phyloP scores from a whole-genome alignment of 2,329 filamentous ascomycete species.

The Penicillium fuscoglaucum region DNA sequence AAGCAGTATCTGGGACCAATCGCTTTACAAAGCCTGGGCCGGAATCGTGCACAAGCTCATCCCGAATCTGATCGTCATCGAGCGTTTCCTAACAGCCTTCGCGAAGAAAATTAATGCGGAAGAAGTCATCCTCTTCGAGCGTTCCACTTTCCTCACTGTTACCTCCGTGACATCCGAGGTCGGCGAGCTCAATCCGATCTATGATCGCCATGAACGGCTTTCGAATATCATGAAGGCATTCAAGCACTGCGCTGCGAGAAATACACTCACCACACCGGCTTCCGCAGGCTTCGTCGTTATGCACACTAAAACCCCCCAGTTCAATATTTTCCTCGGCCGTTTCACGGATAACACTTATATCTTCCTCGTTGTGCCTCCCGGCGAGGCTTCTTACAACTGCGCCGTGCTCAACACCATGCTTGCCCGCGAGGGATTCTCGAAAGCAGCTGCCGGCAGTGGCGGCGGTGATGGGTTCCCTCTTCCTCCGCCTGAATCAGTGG shows the following conservation, averaged over 20 bases:
- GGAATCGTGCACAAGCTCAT: constrained; percentile 97
- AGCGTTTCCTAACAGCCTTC: constrained; percentile 78
- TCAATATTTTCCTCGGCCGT: constrained; percentile 92
- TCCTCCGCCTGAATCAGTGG: constrained; percentile 34
- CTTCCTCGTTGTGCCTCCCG: constrained; percentile 85
- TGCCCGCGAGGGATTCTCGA: constrained; percentile 77
- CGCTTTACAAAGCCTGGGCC: constrained; percentile 96
- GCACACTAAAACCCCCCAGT: constrained; percentile 58
- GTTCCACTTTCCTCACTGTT: constrained; percentile 95
- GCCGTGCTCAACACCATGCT: constrained; percentile 88
- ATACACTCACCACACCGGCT: constrained; percentile 46
- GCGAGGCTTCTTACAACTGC: constrained; percentile 86
- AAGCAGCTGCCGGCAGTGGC: constrained; percentile 52
- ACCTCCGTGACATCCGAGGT: constrained; percentile 79
- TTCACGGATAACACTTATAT: constrained; percentile 98
- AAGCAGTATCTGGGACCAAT: constrained; percentile 98
- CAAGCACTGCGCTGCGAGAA: constrained; percentile 69
- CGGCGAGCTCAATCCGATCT: constrained; percentile 78
- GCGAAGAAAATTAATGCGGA: constrained; percentile 86
- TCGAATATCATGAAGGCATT: constrained; percentile 98
- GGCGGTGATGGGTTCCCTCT: constrained; percentile 46
- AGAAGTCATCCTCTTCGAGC: constrained; percentile 91
- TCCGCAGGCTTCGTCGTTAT: constrained; percentile 48
- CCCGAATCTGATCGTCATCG: constrained; percentile 87
- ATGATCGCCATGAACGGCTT: constrained; percentile 90